A percentile compares a stretch with the other conserved stretches of the same genome.
These are phyloP conservation scores for Lipomyces yamadae DNA, from an alignment of 805 yeast species.

Conservation along the genomic window DNA sequence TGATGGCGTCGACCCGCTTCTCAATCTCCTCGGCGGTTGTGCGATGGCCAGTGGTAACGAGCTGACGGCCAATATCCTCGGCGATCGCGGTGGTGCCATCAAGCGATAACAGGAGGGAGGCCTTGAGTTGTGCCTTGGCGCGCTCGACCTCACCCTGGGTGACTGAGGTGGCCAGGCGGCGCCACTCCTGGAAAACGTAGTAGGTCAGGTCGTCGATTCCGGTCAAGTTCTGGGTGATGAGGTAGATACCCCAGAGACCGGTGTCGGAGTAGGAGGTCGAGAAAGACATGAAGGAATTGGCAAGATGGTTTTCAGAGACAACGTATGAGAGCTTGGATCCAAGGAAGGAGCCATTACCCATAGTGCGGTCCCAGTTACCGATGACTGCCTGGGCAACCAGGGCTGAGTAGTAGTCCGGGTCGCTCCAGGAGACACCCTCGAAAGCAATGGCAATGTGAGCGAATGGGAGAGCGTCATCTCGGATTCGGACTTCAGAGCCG, in stretches of 20 bases:
- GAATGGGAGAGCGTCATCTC: conserved; percentile 80
- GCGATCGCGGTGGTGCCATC: conserved; percentile 97
- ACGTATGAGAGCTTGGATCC: conserved; percentile 81
- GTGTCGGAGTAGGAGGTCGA: conserved; percentile 97
- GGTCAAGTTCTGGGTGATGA: conserved; percentile 77
- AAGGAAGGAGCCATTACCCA: conserved; percentile 79
- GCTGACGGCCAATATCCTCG: conserved; percentile 96
- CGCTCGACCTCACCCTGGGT: conserved; percentile 87
- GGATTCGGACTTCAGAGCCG: conserved; percentile 84
- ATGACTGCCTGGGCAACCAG: conserved; percentile 95
- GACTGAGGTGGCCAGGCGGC: conserved; percentile 78
- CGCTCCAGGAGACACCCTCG: conserved; percentile 98
- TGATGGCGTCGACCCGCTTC: conserved; percentile 73
- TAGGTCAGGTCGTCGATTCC: conserved; percentile 70
- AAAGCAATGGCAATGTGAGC: conserved; percentile 92
- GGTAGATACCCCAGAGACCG: conserved; percentile 96
- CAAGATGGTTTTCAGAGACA: conserved; percentile 66
- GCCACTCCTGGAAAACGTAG: conserved; percentile 86
- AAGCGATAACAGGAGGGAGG: conserved; percentile 81
- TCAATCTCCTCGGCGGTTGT: conserved; percentile 76
- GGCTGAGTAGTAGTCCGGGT: conserved; percentile 93
- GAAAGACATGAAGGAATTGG: conserved; percentile 95
- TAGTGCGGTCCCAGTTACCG: conserved; percentile 96
- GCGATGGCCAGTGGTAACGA: conserved; percentile 88
- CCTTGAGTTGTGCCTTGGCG: conserved; percentile 93